Evolutionary conservation across 2,329 filamentous ascomycete genomes (phyloP).

Genomic region (Fusarium metavorans): DNA sequence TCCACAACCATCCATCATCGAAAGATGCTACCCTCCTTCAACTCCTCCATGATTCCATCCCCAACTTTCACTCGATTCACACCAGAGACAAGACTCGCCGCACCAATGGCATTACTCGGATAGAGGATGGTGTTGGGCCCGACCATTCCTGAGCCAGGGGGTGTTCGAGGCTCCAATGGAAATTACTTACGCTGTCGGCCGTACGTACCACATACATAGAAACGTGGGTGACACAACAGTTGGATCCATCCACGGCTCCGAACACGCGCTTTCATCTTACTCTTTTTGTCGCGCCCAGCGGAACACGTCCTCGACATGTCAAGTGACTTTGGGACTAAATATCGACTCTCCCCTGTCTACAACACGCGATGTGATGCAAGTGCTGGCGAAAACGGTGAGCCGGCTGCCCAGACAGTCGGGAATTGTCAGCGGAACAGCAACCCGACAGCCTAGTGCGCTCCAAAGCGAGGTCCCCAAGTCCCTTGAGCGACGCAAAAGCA

Average conservation of each 20-base stretch:
- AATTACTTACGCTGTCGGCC: neutral
- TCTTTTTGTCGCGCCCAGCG: conserved; percentile 3
- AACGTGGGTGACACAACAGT: conserved; percentile 10
- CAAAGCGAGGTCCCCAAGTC: conserved; percentile 6
- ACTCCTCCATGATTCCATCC: neutral
- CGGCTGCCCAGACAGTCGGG: conserved; percentile 28
- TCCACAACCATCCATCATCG: neutral
- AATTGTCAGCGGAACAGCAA: conserved; percentile 24
- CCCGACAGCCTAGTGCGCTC: conserved; percentile 5
- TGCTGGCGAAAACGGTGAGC: conserved; percentile 11
- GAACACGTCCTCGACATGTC: neutral
- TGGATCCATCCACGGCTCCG: conserved; percentile 12
- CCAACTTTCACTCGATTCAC: conserved; percentile 2
- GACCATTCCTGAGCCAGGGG: neutral
- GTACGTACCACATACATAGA: neutral
- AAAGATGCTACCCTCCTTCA: neutral
- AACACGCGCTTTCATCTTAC: conserved; percentile 7
- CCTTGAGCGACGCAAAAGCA: neutral
- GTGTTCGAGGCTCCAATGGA: conserved; percentile 5
- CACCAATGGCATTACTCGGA: conserved; percentile 4
- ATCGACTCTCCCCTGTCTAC: neutral
- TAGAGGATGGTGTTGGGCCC: neutral
- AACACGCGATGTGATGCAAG: conserved; percentile 17
- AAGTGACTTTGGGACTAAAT: neutral
- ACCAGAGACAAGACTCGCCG: neutral